Evolutionary conservation across 306 rosid species (phyloP).

Genomic region (Fagus sylvatica): DNA sequence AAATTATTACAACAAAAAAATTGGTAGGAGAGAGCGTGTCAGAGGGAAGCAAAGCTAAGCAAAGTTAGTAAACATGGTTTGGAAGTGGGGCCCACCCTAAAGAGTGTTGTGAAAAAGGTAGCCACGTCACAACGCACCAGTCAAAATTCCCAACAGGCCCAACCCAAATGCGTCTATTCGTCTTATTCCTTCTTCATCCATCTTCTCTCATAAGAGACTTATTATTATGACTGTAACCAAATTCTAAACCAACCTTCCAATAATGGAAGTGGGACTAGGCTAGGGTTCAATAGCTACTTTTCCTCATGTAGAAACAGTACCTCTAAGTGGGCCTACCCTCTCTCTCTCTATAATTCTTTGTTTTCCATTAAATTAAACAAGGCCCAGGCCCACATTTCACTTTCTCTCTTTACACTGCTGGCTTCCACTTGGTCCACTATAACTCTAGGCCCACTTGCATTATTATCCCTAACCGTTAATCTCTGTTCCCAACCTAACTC

Average conservation of each 20-base stretch:
- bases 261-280: conserved; percentile 83
- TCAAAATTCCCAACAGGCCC: conserved; percentile 32
- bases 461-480: conserved; percentile 36
- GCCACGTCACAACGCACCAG: conserved; percentile 37
- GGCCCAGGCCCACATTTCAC: conserved; percentile 1
- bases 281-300: conserved; percentile 25
- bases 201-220: neutral
- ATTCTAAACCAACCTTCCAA: conserved; percentile 46
- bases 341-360: neutral
- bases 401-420: neutral
- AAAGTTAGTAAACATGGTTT: neutral
- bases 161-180: conserved; percentile 17
- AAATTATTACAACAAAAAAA: neutral
- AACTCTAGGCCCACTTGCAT: conserved; percentile 55
- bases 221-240: neutral
- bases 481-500: conserved; percentile 33
- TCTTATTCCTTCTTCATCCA: neutral
- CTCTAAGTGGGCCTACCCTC: conserved; percentile 44
- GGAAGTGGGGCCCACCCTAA: neutral
- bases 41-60: neutral
- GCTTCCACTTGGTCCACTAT: neutral
- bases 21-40: neutral
- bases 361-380: no score
- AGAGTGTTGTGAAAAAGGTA: neutral
- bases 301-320: conserved; percentile 58